These are phyloP conservation scores for Trichophyton simii DNA, from an alignment of 2,329 filamentous ascomycete species.

Conservation along the genomic window DNA sequence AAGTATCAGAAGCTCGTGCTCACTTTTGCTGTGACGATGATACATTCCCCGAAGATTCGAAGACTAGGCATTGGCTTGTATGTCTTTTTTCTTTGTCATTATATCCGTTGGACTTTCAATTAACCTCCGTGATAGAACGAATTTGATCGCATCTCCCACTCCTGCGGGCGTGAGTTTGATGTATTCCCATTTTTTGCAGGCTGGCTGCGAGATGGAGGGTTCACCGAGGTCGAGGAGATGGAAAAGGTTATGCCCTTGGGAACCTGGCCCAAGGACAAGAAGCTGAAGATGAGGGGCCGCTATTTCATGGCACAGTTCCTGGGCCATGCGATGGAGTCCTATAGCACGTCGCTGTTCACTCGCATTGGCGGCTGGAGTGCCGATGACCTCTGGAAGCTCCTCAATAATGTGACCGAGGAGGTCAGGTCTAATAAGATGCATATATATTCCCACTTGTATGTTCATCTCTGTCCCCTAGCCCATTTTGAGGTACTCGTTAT, in stretches of 20 bases:
- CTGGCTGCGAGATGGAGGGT: slow-evolving; percentile 8
- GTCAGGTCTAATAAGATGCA: slow-evolving; percentile 21
- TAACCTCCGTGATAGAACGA: slow-evolving; percentile 5
- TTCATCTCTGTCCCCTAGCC: not conserved
- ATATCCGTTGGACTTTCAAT: too few relatives aligned
- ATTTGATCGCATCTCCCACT: slow-evolving; percentile 5
- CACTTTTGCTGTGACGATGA: slow-evolving; percentile 13
- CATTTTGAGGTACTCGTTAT: not conserved
- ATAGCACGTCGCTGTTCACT: slow-evolving; percentile 19
- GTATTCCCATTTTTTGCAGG: slow-evolving; percentile 7
- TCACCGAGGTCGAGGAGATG: slow-evolving; percentile 9
- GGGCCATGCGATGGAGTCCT: slow-evolving; percentile 19
- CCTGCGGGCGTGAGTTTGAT: slow-evolving; percentile 11
- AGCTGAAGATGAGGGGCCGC: slow-evolving; percentile 11
- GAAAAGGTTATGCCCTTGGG: slow-evolving; percentile 12
- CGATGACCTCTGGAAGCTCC: slow-evolving; percentile 15
- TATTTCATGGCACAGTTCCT: slow-evolving; percentile 20
- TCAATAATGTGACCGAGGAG: slow-evolving; percentile 17
- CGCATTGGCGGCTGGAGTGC: slow-evolving; percentile 17
- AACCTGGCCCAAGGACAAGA: slow-evolving; percentile 14
- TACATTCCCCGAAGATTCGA: slow-evolving; percentile 8
- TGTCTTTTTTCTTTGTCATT: not conserved
- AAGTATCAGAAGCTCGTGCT: slow-evolving; percentile 17
- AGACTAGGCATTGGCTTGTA: slow-evolving; percentile 11
- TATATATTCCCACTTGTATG: slow-evolving; percentile 19